These are phyloP conservation scores for Rhododendron kiyosumense DNA, from an alignment of 148 eudicot species.

Conservation along the genomic window DNA sequence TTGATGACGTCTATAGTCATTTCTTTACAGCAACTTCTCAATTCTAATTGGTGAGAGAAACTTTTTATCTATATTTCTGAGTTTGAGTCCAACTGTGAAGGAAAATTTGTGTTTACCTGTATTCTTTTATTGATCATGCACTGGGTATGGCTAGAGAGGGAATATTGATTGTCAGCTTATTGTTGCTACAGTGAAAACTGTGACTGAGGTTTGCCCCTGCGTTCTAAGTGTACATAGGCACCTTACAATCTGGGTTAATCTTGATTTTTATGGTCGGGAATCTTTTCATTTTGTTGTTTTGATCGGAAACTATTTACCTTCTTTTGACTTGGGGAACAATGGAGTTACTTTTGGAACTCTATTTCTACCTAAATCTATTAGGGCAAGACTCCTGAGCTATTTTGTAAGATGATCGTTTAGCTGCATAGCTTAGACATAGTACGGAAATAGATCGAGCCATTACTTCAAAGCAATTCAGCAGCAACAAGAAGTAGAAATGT, in stretches of 20 bases:
- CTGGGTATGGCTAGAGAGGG: background rate
- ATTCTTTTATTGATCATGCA: background rate
- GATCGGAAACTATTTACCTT: background rate
- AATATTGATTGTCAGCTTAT: background rate
- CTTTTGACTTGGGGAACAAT: background rate
- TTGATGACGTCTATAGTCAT: background rate
- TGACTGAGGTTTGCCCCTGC: background rate
- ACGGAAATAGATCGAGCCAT: background rate
- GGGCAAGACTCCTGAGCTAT: background rate
- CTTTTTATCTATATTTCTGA: background rate
- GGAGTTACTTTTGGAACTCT: background rate
- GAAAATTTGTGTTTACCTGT: background rate
- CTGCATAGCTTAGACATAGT: background rate
- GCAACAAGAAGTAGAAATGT: background rate
- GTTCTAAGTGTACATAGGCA: background rate
- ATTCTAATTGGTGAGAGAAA: background rate
- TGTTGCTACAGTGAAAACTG: background rate
- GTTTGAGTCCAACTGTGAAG: background rate
- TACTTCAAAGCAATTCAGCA: background rate
- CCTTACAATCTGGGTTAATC: background rate
- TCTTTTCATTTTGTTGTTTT: background rate
- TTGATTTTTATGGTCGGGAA: background rate
- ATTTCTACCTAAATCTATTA: background rate
- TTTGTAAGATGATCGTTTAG: background rate
- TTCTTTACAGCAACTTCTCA: background rate